phyloP scores from a whole-genome alignment of 257 asterid species.

The Primulina eburnea region DNA sequence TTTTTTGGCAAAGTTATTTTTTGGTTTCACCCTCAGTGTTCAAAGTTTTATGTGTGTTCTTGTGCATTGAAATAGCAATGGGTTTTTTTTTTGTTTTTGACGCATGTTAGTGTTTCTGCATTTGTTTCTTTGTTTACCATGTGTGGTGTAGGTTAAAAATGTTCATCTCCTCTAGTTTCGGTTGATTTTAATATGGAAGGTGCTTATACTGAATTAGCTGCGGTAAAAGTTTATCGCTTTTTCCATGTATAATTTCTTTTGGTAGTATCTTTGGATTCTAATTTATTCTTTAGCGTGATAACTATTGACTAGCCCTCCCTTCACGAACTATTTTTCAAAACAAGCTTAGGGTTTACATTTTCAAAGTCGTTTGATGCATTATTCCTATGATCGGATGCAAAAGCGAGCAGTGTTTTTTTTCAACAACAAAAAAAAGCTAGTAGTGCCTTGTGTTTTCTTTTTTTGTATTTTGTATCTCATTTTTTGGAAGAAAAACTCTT shows the following conservation, averaged over 20 bases:
- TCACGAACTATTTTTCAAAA: neutral
- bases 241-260: neutral
- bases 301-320: neutral
- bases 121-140: neutral
- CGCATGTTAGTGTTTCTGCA: neutral
- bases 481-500: neutral
- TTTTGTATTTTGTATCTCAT: neutral
- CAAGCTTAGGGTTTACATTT: neutral
- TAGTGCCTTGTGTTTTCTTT: neutral
- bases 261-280: neutral
- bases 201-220: neutral
- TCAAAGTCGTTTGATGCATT: neutral
- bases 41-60: neutral
- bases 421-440: too few species aligned
- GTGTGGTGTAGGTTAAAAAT: neutral
- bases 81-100: neutral
- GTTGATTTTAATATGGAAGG: neutral
- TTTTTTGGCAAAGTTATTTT: neutral
- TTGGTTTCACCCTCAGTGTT: constrained; percentile 15
- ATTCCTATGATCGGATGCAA: neutral
- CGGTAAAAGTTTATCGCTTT: neutral
- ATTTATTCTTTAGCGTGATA: neutral
- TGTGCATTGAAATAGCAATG: neutral
- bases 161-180: neutral
- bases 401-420: neutral